These are phyloP conservation scores for Fusarium chuoi DNA, from an alignment of 2,329 filamentous ascomycete genomes.

Conservation along the genomic window DNA sequence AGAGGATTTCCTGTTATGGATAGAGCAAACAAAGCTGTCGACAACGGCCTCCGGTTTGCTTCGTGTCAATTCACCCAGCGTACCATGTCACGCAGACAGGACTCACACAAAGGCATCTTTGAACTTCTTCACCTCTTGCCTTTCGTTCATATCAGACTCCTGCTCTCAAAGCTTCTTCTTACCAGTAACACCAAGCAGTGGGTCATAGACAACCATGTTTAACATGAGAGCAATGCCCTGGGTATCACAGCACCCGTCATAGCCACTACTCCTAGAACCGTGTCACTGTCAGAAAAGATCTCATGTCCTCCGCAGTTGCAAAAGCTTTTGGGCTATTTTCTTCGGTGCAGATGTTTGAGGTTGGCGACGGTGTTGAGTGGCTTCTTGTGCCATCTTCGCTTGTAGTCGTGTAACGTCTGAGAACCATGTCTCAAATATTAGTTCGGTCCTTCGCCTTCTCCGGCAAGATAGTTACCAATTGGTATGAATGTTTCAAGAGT, in stretches of 20 bases:
- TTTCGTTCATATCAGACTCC: neutral
- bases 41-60: neutral
- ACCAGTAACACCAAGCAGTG: slow-evolving; percentile 19
- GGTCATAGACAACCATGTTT: slow-evolving; percentile 33
- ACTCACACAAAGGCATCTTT: neutral
- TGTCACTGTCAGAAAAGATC: slow-evolving; percentile 50
- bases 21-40: neutral
- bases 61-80: neutral
- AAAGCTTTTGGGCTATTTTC: slow-evolving; percentile 7
- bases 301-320: slow-evolving; percentile 21
- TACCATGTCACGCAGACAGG: neutral
- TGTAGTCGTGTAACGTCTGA: slow-evolving; percentile 40
- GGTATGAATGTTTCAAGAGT: slow-evolving; percentile 42
- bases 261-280: slow-evolving; percentile 42
- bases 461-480: slow-evolving; percentile 28
- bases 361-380: slow-evolving; percentile 35
- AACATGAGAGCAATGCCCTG: slow-evolving; percentile 17
- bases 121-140: neutral
- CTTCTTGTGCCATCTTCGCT: slow-evolving; percentile 28
- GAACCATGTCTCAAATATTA: slow-evolving; percentile 48
- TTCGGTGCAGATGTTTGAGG: slow-evolving; percentile 28
- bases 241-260: slow-evolving; percentile 54
- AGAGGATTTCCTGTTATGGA: neutral
- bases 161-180: slow-evolving; percentile 3
- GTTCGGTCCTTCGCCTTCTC: slow-evolving; percentile 40